Conservation (phyloP, 768 basidiomycete species). For the Podaxis rugospora region DNA sequence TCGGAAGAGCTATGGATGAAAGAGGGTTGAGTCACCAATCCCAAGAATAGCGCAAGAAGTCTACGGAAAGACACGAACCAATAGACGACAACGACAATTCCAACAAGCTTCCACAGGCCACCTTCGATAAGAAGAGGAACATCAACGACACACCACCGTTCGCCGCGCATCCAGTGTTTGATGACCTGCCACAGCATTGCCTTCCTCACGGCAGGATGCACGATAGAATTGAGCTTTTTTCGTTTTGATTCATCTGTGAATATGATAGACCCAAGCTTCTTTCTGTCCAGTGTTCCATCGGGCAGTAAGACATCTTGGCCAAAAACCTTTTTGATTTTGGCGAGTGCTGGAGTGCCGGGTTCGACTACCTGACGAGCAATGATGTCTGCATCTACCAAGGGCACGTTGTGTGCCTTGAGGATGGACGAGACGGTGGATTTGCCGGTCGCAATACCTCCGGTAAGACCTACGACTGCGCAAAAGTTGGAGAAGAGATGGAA, state of each 20-base stretch:
- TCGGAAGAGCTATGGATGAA: slow-evolving; percentile 58
- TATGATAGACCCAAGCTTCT: slow-evolving; percentile 78
- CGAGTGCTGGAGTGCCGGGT: slow-evolving; percentile 74
- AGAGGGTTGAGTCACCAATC: neutral
- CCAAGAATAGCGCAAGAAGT: neutral
- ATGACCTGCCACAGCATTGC: slow-evolving; percentile 72
- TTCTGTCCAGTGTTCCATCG: slow-evolving; percentile 76
- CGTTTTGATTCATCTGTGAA: slow-evolving; percentile 76
- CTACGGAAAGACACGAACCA: slow-evolving; percentile 51
- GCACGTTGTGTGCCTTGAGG: slow-evolving; percentile 60
- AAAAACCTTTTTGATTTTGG: slow-evolving; percentile 64
- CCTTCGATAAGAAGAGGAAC: slow-evolving; percentile 92
- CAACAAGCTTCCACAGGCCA: slow-evolving; percentile 79
- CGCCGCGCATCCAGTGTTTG: slow-evolving; percentile 69
- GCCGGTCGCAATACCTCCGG: slow-evolving; percentile 94
- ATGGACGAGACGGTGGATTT: slow-evolving; percentile 89
- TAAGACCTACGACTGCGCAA: slow-evolving; percentile 80
- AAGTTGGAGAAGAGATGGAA: neutral
- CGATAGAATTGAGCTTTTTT: slow-evolving; percentile 72
- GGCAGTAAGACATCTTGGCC: slow-evolving; percentile 61
- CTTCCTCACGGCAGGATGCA: slow-evolving; percentile 86
- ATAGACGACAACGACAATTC: slow-evolving; percentile 82
- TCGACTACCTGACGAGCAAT: slow-evolving; percentile 83
- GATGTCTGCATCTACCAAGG: slow-evolving; percentile 91
- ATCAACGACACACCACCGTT: slow-evolving; percentile 80